Evolutionary conservation across 2,329 filamentous ascomycete genomes (phyloP), one percentile per base, ranked within the genome.

Genomic region (Talaromyces sp.): DNA sequence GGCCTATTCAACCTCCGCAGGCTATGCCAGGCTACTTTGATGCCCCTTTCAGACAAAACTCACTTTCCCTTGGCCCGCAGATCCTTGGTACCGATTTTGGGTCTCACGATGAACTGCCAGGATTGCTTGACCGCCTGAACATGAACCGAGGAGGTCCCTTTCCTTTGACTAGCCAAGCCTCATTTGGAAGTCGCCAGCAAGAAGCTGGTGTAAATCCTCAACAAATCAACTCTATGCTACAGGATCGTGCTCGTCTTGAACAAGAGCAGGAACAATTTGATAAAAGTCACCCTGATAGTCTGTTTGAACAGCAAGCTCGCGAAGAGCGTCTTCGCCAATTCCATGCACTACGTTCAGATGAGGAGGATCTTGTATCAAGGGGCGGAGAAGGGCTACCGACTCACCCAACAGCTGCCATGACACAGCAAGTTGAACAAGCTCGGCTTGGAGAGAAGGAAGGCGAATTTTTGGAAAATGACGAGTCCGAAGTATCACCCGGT

Each of bases 261-360:
- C 81, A 85, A 62, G 85, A 87, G 69, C 85, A 88, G 69, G 81
- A 82, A 38, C 80, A 85, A 60, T 82, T 83, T 64, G 77, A 79
- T 61, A 71, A 70, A 61, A 67, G 68, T 4, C 76, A 79, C 62
- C 70, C 73, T 31, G 76, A 78, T 63, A 73, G 71, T 62, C 75
- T 80, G 57, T 78, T 80, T 61, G 80, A 82, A 58, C 78, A 81
- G 64, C 76, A 83, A 67, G 77, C 76, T 31, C 80, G 81, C 56
- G 81, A 82, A 63, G 89, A 91, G 53, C 87, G 93, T 52, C 81
- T 97, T 21, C 86, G 89, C 66, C 89, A 97, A 70, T 97, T 97
- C 71, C 86, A 96, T 67, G 85, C 89, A 31, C 78, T 95, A 55
- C 85, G 90, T 66, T 84, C 88, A n/a, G 85, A 90, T 69, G 84